Percentiles rank a stretch among this genome's conserved stretches.
These are phyloP conservation scores for Globisporangium barbulae DNA, from an alignment of 352 stramenopile species.

Conservation along the genomic window DNA sequence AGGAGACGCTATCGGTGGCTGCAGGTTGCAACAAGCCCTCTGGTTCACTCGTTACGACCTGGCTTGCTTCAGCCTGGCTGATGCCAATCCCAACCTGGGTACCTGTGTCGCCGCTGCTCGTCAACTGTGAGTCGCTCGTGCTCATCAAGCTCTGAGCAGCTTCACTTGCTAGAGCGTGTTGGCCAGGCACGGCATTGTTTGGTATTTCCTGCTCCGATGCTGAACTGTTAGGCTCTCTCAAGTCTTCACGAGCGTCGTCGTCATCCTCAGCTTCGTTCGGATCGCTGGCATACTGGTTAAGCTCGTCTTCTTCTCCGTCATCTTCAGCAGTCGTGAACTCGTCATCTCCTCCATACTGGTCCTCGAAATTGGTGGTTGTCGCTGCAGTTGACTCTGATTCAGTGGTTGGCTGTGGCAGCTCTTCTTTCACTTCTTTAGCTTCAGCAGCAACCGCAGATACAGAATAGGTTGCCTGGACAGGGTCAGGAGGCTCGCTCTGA, in stretches of 20 bases:
- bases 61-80: background rate
- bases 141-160: background rate
- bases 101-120: background rate
- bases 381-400: background rate
- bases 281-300: slow-evolving; percentile 9
- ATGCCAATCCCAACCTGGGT: background rate
- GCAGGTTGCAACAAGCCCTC: background rate
- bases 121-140: background rate
- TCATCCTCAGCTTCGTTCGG: background rate
- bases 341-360: slow-evolving; percentile 17
- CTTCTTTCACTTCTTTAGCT: slow-evolving; percentile 1
- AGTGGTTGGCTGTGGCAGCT: background rate
- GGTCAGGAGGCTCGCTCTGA: background rate
- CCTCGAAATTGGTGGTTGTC: background rate
- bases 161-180: background rate
- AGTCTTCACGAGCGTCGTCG: background rate
- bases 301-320: background rate
- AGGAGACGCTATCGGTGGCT: background rate
- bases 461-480: background rate
- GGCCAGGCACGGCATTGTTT: background rate
- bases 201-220: background rate
- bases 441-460: background rate
- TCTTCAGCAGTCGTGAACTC: slow-evolving; percentile 15
- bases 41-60: background rate
- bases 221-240: background rate